These are phyloP conservation scores for Phytopythium helicoides DNA, from an alignment of 352 stramenopile species.

Conservation along the genomic window DNA sequence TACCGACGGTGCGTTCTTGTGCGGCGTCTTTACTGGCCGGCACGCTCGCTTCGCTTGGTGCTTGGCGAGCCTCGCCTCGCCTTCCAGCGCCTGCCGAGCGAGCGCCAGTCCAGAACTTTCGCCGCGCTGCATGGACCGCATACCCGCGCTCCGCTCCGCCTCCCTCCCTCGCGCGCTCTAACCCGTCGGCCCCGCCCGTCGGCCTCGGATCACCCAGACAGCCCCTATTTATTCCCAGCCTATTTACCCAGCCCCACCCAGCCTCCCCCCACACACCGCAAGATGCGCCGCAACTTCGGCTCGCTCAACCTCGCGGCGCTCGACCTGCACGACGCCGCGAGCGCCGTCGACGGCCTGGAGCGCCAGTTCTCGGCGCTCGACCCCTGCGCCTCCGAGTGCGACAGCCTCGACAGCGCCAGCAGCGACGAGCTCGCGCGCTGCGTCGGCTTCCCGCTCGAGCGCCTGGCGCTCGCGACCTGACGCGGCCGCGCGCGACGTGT, in stretches of 20 bases:
- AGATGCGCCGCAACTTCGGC: constrained; percentile 55
- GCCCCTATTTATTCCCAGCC: constrained; percentile 6
- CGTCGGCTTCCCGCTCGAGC: constrained; percentile 36
- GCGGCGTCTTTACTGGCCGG: background rate
- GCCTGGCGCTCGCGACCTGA: constrained; percentile 10
- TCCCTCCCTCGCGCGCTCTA: background rate
- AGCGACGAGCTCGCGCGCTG: constrained; percentile 25
- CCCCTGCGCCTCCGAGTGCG: constrained; percentile 18
- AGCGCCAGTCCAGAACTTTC: constrained; percentile 3
- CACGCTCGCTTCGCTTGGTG: background rate
- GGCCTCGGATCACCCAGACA: no score
- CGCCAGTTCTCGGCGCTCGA: constrained; percentile 25
- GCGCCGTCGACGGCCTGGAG: constrained; percentile 15
- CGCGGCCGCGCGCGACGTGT: background rate
- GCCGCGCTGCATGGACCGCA: constrained; percentile 3
- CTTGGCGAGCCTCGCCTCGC: constrained; percentile 4
- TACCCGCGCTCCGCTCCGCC: background rate
- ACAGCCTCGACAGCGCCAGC: constrained; percentile 18
- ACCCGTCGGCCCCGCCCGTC: background rate
- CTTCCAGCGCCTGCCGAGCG: no score
- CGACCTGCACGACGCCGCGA: constrained; percentile 23
- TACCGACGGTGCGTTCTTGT: background rate
- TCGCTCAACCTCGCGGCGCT: constrained; percentile 51
- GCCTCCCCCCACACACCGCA: constrained; percentile 6
- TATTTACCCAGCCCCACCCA: constrained; percentile 9